Evolutionary conservation across 352 stramenopile species (phyloP).

Genomic region (Pythium insidiosum): DNA sequence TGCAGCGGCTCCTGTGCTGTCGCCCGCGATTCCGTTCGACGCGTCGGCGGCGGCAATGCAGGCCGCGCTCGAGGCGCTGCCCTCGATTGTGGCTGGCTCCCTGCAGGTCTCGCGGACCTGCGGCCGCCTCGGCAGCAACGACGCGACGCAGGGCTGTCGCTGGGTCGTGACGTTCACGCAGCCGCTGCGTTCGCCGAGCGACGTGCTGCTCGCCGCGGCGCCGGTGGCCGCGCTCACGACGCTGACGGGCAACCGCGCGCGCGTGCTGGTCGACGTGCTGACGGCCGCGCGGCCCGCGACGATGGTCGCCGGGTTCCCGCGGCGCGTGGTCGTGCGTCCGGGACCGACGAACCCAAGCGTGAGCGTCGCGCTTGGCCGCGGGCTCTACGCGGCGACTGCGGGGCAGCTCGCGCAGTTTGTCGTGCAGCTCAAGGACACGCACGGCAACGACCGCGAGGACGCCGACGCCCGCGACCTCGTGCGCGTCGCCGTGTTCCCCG

Average conservation of each 20-base stretch:
- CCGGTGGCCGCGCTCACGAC: constrained; percentile 8
- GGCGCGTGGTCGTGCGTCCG: constrained; percentile 41
- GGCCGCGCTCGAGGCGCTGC: constrained; percentile 55
- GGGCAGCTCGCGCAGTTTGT: constrained; percentile 49
- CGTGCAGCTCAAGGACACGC: constrained; percentile 78
- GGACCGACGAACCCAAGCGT: constrained; percentile 61
- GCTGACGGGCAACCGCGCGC: constrained; percentile 55
- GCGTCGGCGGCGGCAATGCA: constrained; percentile 27
- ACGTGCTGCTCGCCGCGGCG: constrained; percentile 1
- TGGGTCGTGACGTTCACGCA: constrained; percentile 60
- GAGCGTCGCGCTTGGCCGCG: constrained; percentile 54
- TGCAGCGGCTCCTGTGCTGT: constrained; percentile 24
- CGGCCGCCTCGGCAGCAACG: no score
- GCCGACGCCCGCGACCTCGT: constrained; percentile 18
- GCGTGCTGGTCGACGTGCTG: constrained; percentile 22
- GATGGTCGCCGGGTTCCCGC: constrained; percentile 60
- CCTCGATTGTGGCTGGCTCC: constrained; percentile 30
- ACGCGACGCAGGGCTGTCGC: constrained; percentile 43
- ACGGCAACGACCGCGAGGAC: constrained; percentile 71
- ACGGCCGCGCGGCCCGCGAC: constrained; percentile 18
- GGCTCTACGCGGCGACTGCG: constrained; percentile 46
- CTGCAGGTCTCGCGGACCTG: constrained; percentile 27
- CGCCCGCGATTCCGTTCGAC: constrained; percentile 20
- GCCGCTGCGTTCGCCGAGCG: not conserved
- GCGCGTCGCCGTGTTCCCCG: constrained; percentile 47